phyloP scores from a whole-genome alignment of 2,329 filamentous ascomycete genomes.

The Xylariaceae sp. region DNA sequence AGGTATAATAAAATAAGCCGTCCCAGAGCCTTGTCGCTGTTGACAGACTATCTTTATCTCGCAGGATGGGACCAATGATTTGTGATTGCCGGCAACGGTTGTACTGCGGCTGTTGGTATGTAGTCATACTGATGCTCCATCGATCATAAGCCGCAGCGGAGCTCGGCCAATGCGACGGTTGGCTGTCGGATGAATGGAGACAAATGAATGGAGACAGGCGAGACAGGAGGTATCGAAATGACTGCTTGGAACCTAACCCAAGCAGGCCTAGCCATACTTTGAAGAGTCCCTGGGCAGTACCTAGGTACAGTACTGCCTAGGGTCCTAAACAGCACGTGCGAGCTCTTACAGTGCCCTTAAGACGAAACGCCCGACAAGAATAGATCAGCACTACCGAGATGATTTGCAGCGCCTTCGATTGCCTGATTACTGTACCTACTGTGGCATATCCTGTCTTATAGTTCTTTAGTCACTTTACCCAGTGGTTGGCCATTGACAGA shows the following conservation, averaged over 20 bases:
- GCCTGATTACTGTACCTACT: conserved; percentile 3
- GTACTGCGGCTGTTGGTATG: background rate
- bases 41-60: background rate
- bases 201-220: no score
- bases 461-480: no score
- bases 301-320: background rate
- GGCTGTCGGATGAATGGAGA: conserved; percentile 20
- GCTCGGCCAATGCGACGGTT: conserved; percentile 1
- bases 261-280: no score
- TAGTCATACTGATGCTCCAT: conserved; percentile 4
- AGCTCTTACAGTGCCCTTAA: background rate
- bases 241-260: no score
- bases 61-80: conserved; percentile 11
- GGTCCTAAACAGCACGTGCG: no score
- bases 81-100: conserved; percentile 1
- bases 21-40: conserved; percentile 6
- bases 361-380: conserved; percentile 3
- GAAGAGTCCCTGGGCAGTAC: background rate
- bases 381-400: background rate
- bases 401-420: background rate
- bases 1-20: conserved; percentile 3
- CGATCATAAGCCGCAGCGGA: background rate
- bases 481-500: no score
- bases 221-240: no score
- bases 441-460: no score